Conservation (phyloP, 2,329 filamentous ascomycete species). For the Aspergillus uvarum region DNA sequence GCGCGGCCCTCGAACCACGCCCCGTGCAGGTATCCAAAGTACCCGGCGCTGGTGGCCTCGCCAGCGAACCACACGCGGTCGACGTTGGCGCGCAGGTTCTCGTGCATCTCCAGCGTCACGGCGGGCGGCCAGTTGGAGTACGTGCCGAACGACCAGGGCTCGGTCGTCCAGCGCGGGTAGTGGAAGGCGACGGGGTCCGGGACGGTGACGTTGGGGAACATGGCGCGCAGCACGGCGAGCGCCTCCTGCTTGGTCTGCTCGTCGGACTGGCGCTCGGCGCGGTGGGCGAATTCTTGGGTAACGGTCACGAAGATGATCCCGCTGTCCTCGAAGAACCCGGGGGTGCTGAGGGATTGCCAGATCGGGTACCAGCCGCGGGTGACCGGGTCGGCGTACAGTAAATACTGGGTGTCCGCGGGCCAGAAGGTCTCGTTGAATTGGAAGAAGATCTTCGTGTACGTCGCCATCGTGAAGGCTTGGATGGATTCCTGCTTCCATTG, state of each 20-base stretch:
- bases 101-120: conserved; percentile 63
- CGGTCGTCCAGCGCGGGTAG: conserved; percentile 59
- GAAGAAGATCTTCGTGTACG: conserved; percentile 71
- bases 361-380: conserved; percentile 58
- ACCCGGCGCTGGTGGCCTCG: conserved; percentile 61
- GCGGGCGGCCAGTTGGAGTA: conserved; percentile 68
- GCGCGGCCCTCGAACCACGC: conserved; percentile 59
- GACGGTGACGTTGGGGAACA: conserved; percentile 60
- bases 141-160: conserved; percentile 57
- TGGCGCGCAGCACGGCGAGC: conserved; percentile 57
- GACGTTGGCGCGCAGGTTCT: conserved; percentile 65
- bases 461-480: conserved; percentile 64
- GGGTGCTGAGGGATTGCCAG: conserved; percentile 61
- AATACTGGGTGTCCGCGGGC: conserved; percentile 55
- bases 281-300: conserved; percentile 56
- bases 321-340: conserved; percentile 60
- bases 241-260: conserved; percentile 58
- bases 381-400: conserved; percentile 53
- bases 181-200: conserved; percentile 61
- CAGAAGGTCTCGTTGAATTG: conserved; percentile 69
- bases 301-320: conserved; percentile 67
- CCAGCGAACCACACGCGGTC: conserved; percentile 64
- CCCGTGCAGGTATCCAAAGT: conserved; percentile 66
- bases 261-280: conserved; percentile 59
- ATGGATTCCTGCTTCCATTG: conserved; percentile 65